phyloP scores from a whole-genome alignment of 441 rosid genomes.

The Eugenia klotzschiana region DNA sequence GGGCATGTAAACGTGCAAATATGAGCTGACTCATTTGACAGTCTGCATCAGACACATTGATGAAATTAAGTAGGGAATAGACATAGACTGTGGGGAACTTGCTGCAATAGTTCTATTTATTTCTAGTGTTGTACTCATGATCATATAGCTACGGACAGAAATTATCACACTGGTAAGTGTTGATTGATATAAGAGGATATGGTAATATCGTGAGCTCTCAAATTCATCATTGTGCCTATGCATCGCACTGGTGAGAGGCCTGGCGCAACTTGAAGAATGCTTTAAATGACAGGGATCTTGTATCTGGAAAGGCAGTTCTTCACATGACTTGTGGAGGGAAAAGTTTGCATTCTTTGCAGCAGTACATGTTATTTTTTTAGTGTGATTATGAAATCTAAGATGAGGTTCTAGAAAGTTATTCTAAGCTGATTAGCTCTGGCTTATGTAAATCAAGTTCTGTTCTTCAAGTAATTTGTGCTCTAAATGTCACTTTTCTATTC shows the following conservation, averaged over 20 bases:
- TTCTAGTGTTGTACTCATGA: neutral
- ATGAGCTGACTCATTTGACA: neutral
- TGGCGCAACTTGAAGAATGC: neutral
- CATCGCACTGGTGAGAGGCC: neutral
- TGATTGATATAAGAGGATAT: neutral
- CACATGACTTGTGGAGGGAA: neutral
- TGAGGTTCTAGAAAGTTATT: neutral
- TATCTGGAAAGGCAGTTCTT: neutral
- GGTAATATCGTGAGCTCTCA: neutral
- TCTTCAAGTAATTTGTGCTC: neutral
- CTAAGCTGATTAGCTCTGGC: neutral
- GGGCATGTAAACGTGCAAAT: neutral
- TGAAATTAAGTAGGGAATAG: neutral
- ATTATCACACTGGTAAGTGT: neutral
- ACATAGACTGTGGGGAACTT: neutral
- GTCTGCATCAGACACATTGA: neutral
- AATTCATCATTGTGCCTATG: neutral
- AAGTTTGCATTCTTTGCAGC: neutral
- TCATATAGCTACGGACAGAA: neutral
- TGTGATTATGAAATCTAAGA: neutral
- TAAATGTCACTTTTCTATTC: constrained; percentile 26
- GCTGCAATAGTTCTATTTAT: neutral
- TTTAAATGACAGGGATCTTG: neutral
- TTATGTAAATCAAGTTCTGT: neutral
- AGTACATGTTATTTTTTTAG: neutral